phyloP scores from a whole-genome alignment of 2,329 filamentous ascomycete genomes.

The Fusarium ramigenum region DNA sequence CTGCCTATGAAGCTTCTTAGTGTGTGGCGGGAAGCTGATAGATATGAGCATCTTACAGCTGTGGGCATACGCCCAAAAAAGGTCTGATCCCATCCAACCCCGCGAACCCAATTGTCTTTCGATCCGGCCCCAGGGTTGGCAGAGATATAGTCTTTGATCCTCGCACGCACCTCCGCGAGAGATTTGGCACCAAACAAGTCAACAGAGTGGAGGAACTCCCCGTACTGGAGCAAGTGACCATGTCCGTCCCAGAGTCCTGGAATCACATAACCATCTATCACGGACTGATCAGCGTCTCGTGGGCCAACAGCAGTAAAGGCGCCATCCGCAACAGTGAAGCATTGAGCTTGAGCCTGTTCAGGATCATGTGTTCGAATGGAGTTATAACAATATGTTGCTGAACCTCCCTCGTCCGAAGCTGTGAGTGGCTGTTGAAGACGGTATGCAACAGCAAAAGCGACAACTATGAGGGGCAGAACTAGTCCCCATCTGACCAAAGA shows the following conservation, averaged over 20 bases:
- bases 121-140: slow-evolving; percentile 62
- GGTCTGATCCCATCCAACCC: slow-evolving; percentile 77
- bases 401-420: background rate
- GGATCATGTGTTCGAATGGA: slow-evolving; percentile 51
- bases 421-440: slow-evolving; percentile 42
- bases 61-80: slow-evolving; percentile 72
- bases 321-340: slow-evolving; percentile 65
- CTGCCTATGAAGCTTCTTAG: slow-evolving; percentile 50
- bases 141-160: slow-evolving; percentile 62
- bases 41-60: slow-evolving; percentile 57
- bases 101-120: slow-evolving; percentile 68
- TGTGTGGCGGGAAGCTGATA: background rate
- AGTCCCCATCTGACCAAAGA: slow-evolving; percentile 43
- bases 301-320: slow-evolving; percentile 60
- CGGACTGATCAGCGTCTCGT: slow-evolving; percentile 37
- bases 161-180: slow-evolving; percentile 62
- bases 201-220: slow-evolving; percentile 73
- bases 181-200: slow-evolving; percentile 69
- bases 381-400: slow-evolving; percentile 52
- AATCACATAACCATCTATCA: slow-evolving; percentile 61
- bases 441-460: slow-evolving; percentile 48
- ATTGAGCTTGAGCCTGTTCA: slow-evolving; percentile 54
- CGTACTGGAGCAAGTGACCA: slow-evolving; percentile 72
- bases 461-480: slow-evolving; percentile 44
- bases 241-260: slow-evolving; percentile 78